These are phyloP conservation scores for Plectranthus barbatus DNA, from an alignment of 257 asterid genomes.

Conservation along the genomic window DNA sequence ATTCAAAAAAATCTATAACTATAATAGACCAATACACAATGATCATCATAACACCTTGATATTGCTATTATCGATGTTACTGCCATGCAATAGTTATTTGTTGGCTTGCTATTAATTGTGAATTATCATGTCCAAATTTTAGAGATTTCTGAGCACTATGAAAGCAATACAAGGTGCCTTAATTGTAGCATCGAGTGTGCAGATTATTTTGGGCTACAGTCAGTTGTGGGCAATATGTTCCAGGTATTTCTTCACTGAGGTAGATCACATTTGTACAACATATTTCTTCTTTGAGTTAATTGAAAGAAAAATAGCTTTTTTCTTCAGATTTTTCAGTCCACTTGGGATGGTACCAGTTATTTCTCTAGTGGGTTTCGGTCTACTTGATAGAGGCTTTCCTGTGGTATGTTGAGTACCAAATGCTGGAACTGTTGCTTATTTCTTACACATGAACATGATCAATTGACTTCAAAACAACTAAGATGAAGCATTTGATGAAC, in stretches of 20 bases:
- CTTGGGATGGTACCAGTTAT: constrained; percentile 95
- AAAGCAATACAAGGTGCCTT: constrained; percentile 91
- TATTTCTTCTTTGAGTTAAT: background rate
- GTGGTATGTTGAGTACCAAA: constrained; percentile 37
- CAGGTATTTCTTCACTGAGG: constrained; percentile 35
- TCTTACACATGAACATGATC: background rate
- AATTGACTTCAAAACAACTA: background rate
- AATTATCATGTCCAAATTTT: constrained; percentile 10
- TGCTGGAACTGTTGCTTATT: background rate
- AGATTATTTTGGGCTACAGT: constrained; percentile 88
- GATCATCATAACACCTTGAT: background rate
- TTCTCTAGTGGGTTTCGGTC: constrained; percentile 81
- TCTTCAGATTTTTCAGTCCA: constrained; percentile 93
- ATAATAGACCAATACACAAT: background rate
- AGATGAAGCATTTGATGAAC: background rate
- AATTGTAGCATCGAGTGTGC: constrained; percentile 92
- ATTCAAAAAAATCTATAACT: too few relatives aligned
- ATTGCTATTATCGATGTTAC: too few relatives aligned
- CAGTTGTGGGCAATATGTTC: constrained; percentile 99
- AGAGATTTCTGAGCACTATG: constrained; percentile 84
- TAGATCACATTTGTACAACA: background rate
- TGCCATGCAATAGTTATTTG: background rate
- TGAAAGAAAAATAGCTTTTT: background rate
- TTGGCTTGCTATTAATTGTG: background rate
- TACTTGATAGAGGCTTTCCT: constrained; percentile 91